Percentiles rank a stretch among this genome's conserved stretches.
These are phyloP conservation scores for Gyromitra esculenta DNA, from an alignment of 2,329 filamentous ascomycete species.

Conservation along the genomic window DNA sequence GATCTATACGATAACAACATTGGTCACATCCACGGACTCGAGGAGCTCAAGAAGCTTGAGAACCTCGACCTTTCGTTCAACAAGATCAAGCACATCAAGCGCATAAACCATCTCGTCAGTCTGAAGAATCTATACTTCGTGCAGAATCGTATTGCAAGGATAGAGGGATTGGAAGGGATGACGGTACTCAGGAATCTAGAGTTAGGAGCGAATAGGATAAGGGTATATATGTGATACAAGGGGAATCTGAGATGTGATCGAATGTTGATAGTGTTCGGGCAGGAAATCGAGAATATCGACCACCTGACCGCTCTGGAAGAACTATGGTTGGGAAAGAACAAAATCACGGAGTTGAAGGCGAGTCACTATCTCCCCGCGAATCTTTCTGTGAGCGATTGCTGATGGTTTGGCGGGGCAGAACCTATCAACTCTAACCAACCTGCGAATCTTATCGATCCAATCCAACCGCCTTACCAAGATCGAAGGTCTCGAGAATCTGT, in stretches of 20 bases:
- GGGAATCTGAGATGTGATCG: constrained; percentile 9
- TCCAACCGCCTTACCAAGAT: constrained; percentile 89
- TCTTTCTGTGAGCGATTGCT: constrained; percentile 12
- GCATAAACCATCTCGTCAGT: constrained; percentile 70
- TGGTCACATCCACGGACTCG: constrained; percentile 82
- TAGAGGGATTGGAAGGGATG: constrained; percentile 83
- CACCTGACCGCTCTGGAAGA: constrained; percentile 80
- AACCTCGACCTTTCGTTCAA: constrained; percentile 95
- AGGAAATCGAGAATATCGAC: constrained; percentile 84
- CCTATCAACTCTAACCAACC: constrained; percentile 76
- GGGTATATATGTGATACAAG: constrained; percentile 61
- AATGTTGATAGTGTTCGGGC: constrained; percentile 38
- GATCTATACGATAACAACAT: constrained; percentile 98
- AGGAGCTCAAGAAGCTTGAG: constrained; percentile 77
- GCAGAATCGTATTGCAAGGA: constrained; percentile 89
- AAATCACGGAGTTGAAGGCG: constrained; percentile 82
- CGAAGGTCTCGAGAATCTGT: constrained; percentile 76
- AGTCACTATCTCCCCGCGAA: neutral
- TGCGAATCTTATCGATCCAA: constrained; percentile 91
- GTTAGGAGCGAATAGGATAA: constrained; percentile 89
- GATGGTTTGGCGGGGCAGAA: constrained; percentile 62
- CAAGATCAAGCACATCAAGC: constrained; percentile 98
- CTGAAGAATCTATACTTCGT: constrained; percentile 89
- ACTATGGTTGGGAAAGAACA: constrained; percentile 96
- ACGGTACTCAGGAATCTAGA: constrained; percentile 83